Percentiles rank a stretch among this genome's conserved stretches.
Evolutionary conservation across 805 yeast species (phyloP).

Genomic region (Deakozyma indianensis): DNA sequence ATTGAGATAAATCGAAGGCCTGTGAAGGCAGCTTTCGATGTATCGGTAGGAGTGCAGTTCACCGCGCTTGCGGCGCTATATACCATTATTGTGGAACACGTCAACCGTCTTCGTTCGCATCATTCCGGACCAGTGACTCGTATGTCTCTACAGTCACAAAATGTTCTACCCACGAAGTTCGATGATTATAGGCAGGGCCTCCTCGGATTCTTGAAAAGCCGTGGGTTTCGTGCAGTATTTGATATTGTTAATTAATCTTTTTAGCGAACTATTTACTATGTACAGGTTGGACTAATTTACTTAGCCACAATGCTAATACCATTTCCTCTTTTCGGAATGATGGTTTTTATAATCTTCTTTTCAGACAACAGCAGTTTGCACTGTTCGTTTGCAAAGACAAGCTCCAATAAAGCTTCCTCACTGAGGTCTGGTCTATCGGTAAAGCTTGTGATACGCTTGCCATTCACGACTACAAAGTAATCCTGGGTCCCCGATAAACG

Average conservation of each 20-base stretch:
- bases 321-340: conserved; percentile 21
- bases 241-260: conserved; percentile 1
- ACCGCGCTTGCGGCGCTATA: background rate
- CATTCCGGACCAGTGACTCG: background rate
- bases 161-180: conserved; percentile 1
- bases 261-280: conserved; percentile 1
- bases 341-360: conserved; percentile 35
- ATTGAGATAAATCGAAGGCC: background rate
- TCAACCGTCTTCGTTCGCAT: background rate
- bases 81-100: background rate
- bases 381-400: conserved; percentile 21
- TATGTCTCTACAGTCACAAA: background rate
- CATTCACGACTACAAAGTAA: conserved; percentile 59
- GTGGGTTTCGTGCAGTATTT: conserved; percentile 4
- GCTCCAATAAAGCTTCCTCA: conserved; percentile 24
- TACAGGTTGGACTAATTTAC: background rate
- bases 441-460: conserved; percentile 40
- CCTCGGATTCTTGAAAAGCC: background rate
- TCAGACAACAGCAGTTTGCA: conserved; percentile 30
- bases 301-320: conserved; percentile 11
- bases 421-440: conserved; percentile 8
- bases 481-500: conserved; percentile 26
- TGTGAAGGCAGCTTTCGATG: background rate
- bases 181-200: conserved; percentile 4
- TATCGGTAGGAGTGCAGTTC: background rate